Evolutionary conservation across 139 green algal species (phyloP).

Genomic region (Chlorella ohadii): DNA sequence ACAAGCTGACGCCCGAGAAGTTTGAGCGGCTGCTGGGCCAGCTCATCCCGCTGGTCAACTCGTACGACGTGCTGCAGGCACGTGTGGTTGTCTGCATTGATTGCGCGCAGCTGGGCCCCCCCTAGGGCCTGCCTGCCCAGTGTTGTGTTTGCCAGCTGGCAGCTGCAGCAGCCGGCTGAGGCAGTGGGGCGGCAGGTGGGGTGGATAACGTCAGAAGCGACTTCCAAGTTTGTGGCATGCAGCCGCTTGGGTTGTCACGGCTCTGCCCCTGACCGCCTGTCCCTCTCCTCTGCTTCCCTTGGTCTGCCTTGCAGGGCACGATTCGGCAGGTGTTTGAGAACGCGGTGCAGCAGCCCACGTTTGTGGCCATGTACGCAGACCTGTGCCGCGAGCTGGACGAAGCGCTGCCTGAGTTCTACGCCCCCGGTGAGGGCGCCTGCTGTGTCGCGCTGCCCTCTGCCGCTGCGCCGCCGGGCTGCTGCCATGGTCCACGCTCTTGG

Average conservation of each 20-base stretch:
- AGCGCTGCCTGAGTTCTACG: constrained; percentile 29
- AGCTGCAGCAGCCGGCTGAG: no score
- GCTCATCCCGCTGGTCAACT: constrained; percentile 84
- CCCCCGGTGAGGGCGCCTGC: not conserved
- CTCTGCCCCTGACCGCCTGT: no score
- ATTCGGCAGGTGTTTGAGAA: constrained; percentile 98
- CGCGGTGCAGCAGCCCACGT: constrained; percentile 96
- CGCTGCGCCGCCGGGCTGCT: not conserved
- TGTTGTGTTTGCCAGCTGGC: no score
- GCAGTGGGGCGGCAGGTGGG: no score
- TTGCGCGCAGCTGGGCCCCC: no score
- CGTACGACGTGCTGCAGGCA: constrained; percentile 57
- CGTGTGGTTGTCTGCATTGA: not conserved
- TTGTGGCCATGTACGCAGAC: constrained; percentile 86
- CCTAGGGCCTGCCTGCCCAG: no score
- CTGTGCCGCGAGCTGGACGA: constrained; percentile 58
- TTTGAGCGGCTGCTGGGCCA: constrained; percentile 93
- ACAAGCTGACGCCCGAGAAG: constrained; percentile 99
- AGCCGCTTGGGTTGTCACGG: no score
- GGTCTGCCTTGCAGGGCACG: constrained; percentile 71
- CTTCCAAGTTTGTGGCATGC: no score
- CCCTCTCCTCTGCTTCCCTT: no score
- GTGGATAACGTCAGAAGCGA: no score
- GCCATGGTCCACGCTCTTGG: no score
- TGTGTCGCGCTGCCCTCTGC: not conserved